Conservation (phyloP, 2,329 filamentous ascomycete species). For the Chaetomiaceae sp. region DNA sequence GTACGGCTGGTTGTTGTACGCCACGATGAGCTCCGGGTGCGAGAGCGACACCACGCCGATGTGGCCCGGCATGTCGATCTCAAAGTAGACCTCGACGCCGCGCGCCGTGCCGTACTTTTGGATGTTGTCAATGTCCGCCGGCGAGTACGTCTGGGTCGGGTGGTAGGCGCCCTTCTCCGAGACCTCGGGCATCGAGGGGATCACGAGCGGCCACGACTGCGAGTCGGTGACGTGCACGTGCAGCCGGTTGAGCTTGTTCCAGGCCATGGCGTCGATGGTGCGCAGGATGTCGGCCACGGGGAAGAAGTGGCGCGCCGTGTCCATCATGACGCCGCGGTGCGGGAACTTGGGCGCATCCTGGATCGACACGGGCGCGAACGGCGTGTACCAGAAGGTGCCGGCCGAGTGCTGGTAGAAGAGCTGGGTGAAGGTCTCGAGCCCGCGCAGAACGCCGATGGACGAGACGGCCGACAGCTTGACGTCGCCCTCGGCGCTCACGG, state of each 20-base stretch:
- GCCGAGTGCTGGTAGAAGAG: constrained; percentile 70
- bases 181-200: constrained; percentile 69
- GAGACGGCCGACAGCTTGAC: constrained; percentile 62
- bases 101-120: constrained; percentile 66
- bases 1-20: constrained; percentile 55
- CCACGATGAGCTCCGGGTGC: constrained; percentile 68
- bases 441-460: constrained; percentile 65
- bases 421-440: constrained; percentile 73
- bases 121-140: constrained; percentile 59
- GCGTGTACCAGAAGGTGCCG: constrained; percentile 60
- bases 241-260: constrained; percentile 78
- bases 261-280: constrained; percentile 71
- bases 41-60: constrained; percentile 63
- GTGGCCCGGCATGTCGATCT: constrained; percentile 80
- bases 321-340: constrained; percentile 76
- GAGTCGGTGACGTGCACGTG: constrained; percentile 80
- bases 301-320: constrained; percentile 71
- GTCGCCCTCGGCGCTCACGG: constrained; percentile 52
- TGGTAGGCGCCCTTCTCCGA: constrained; percentile 70
- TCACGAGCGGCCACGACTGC: constrained; percentile 80
- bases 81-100: constrained; percentile 67
- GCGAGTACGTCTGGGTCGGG: constrained; percentile 61
- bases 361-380: constrained; percentile 65
- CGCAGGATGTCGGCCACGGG: constrained; percentile 62
- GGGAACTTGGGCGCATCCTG: constrained; percentile 68